Evolutionary conservation across 2,329 filamentous ascomycete species (phyloP).

Genomic region (Colletotrichum sp.): DNA sequence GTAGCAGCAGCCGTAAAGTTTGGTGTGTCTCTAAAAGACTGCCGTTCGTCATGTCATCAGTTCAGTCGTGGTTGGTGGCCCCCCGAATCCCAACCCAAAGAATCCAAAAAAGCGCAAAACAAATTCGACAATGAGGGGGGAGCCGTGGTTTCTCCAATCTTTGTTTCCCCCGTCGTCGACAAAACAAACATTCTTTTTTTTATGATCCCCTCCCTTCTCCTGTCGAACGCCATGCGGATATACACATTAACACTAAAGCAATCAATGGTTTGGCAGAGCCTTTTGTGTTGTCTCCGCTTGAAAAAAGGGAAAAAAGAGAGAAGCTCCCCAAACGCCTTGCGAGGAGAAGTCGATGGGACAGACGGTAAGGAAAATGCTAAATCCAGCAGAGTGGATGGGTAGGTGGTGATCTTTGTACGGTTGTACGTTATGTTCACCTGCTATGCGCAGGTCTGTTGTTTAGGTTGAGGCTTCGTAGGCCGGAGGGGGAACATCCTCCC

Average conservation of each 20-base stretch:
- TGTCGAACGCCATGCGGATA: constrained; percentile 21
- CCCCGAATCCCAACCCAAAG: constrained; percentile 15
- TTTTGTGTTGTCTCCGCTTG: not conserved
- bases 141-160: constrained; percentile 11
- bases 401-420: not conserved
- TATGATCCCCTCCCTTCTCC: constrained; percentile 2
- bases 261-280: not conserved
- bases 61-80: constrained; percentile 13
- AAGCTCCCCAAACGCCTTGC: constrained; percentile 18
- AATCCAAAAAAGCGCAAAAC: constrained; percentile 9
- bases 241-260: constrained; percentile 21
- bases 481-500: constrained; percentile 63
- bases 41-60: constrained; percentile 1
- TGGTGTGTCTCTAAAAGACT: not conserved
- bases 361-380: constrained; percentile 12
- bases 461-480: constrained; percentile 62
- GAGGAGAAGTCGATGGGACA: constrained; percentile 13
- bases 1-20: not conserved
- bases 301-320: not conserved
- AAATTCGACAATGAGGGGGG: not conserved
- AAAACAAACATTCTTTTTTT: constrained; percentile 14
- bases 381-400: not conserved
- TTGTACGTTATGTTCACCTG: constrained; percentile 21
- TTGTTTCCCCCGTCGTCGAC: not conserved
- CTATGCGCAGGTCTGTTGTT: constrained; percentile 17